Evolutionary conservation across 306 rosid genomes (phyloP).

Genomic region (Crataegus laevigata): DNA sequence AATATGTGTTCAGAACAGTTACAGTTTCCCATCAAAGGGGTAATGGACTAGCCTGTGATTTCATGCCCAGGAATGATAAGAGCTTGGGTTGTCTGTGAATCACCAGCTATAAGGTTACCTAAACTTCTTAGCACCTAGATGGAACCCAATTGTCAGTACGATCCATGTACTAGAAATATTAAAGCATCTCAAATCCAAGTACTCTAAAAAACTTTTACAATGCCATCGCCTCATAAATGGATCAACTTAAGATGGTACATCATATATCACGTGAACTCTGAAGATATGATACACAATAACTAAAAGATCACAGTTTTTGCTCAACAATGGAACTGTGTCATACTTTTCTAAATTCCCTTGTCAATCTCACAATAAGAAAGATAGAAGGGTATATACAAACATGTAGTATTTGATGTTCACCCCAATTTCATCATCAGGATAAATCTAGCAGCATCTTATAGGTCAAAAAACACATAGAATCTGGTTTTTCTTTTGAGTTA

Average conservation of each 20-base stretch:
- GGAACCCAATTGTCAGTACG: slow-evolving; percentile 29
- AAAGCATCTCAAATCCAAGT: slow-evolving; percentile 1
- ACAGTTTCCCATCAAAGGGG: slow-evolving; percentile 1
- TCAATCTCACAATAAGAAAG: not conserved
- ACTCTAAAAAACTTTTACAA: not conserved
- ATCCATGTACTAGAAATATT: slow-evolving; percentile 3
- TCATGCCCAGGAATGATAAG: slow-evolving; percentile 66
- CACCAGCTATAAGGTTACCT: slow-evolving; percentile 90
- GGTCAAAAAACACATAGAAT: not conserved
- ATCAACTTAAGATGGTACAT: not conserved
- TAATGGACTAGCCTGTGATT: slow-evolving; percentile 60
- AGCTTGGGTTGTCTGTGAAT: slow-evolving; percentile 44
- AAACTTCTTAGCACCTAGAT: slow-evolving; percentile 78
- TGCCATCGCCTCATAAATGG: not conserved
- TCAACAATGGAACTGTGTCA: not conserved
- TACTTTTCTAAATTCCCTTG: not conserved
- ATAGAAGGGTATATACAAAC: not conserved
- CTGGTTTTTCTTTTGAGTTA: not conserved
- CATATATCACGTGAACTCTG: not conserved
- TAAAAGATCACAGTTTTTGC: not conserved
- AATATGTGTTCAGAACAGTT: not conserved
- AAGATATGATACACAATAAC: not conserved
- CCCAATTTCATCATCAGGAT: not conserved
- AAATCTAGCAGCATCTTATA: not conserved
- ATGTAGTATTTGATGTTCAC: not conserved